Evolutionary conservation across 1,284 basidiomycete species (phyloP).

Genomic region (Limonomyces culmigenus): DNA sequence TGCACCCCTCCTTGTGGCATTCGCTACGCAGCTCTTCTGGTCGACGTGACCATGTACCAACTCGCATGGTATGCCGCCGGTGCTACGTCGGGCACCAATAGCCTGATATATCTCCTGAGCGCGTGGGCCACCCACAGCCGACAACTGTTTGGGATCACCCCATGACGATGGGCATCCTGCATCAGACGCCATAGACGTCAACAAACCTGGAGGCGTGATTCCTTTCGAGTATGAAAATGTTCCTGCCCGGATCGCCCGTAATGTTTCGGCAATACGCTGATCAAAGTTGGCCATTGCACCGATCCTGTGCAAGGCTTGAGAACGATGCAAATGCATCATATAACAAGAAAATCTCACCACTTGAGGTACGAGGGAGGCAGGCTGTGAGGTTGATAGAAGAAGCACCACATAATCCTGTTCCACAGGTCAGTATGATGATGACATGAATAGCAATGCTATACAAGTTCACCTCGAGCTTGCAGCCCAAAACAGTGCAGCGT

Average conservation of each 20-base stretch:
- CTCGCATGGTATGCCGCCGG: slow-evolving; percentile 61
- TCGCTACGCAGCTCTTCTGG: slow-evolving; percentile 38
- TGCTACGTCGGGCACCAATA: slow-evolving; percentile 30
- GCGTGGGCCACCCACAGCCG: slow-evolving; percentile 35
- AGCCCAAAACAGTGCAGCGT: slow-evolving; percentile 57
- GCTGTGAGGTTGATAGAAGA: slow-evolving; percentile 56
- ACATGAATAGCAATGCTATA: slow-evolving; percentile 1
- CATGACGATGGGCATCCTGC: slow-evolving; percentile 41
- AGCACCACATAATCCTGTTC: slow-evolving; percentile 76
- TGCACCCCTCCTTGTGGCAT: slow-evolving; percentile 30
- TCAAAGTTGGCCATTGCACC: slow-evolving; percentile 51
- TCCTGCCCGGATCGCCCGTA: slow-evolving; percentile 34
- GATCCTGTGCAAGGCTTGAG: slow-evolving; percentile 27
- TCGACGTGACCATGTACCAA: slow-evolving; percentile 43
- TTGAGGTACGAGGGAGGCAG: slow-evolving; percentile 56
- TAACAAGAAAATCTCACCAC: slow-evolving; percentile 22
- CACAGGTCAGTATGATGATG: background rate
- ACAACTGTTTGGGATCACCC: slow-evolving; percentile 41
- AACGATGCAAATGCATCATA: background rate
- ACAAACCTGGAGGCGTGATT: slow-evolving; percentile 19
- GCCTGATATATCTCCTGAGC: slow-evolving; percentile 35
- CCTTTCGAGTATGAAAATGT: slow-evolving; percentile 39
- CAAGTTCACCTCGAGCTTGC: slow-evolving; percentile 47
- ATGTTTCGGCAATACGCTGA: slow-evolving; percentile 29
- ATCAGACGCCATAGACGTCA: slow-evolving; percentile 28